Evolutionary conservation across 306 rosid genomes (phyloP).

Genomic region (Trifolium fragiferum): DNA sequence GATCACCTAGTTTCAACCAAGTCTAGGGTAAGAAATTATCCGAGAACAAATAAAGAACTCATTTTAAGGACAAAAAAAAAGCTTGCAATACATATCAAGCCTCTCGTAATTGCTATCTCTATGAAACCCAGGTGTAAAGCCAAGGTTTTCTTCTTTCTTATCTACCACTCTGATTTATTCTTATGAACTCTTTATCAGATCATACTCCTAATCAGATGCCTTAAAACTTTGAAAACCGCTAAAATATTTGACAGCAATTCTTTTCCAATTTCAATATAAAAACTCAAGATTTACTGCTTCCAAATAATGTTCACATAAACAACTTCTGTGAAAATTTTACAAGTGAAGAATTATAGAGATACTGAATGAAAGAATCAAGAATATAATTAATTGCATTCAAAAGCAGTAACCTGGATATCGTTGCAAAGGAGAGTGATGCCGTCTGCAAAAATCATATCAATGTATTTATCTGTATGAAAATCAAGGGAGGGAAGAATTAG

Average conservation of each 20-base stretch:
- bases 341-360: background rate
- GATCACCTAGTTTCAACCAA: constrained; percentile 15
- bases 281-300: background rate
- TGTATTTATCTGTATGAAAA: constrained; percentile 67
- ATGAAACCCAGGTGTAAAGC: constrained; percentile 13
- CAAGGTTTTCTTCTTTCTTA: constrained; percentile 11
- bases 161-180: constrained; percentile 21
- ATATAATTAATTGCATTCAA: constrained; percentile 31
- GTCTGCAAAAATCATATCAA: constrained; percentile 89
- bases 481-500: constrained; percentile 37
- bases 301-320: constrained; percentile 3
- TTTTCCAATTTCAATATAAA: constrained; percentile 7
- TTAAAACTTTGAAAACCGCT: constrained; percentile 28
- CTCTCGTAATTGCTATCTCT: background rate
- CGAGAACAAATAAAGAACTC: background rate
- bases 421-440: constrained; percentile 93
- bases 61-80: background rate
- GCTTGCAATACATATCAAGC: background rate
- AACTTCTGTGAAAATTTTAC: constrained; percentile 2
- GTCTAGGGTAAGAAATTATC: constrained; percentile 2
- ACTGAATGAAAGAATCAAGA: background rate
- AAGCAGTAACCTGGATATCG: constrained; percentile 80
- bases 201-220: constrained; percentile 7
- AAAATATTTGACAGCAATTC: constrained; percentile 8
- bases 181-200: constrained; percentile 16